Evolutionary conservation across 164 flowering plant genomes (phyloP).

Genomic region (Amborella trichopoda): DNA sequence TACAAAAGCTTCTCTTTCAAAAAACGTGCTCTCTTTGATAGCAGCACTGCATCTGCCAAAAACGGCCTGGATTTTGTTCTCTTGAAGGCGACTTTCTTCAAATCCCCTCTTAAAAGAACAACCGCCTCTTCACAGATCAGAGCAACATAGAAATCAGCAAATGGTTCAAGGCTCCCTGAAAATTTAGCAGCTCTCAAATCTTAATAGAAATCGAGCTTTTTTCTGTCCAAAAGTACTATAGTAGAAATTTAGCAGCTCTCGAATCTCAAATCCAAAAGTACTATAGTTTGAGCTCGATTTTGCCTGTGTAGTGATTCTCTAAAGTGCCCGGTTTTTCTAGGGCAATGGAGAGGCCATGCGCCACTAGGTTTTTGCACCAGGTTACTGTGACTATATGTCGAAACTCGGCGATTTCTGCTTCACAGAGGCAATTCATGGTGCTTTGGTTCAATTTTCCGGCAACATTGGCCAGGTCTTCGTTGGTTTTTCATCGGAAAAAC

Average conservation of each 20-base stretch:
- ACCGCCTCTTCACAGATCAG: constrained; percentile 68
- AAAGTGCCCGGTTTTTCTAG: constrained; percentile 17
- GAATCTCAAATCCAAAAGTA: constrained; percentile 79
- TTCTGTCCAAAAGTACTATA: no score
- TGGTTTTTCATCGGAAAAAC: constrained; percentile 8
- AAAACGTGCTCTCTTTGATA: constrained; percentile 67
- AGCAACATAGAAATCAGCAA: constrained; percentile 60
- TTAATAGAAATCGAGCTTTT: constrained; percentile 55
- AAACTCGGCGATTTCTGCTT: constrained; percentile 21
- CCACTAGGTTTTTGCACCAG: constrained; percentile 38
- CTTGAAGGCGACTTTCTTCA: constrained; percentile 73
- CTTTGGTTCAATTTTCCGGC: constrained; percentile 23
- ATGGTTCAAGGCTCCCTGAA: constrained; percentile 56
- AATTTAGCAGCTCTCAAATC: constrained; percentile 75
- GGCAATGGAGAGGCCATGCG: constrained; percentile 28
- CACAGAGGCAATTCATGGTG: constrained; percentile 27
- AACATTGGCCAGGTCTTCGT: constrained; percentile 5
- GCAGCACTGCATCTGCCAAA: constrained; percentile 39
- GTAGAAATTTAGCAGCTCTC: constrained; percentile 61
- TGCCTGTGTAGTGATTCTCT: constrained; percentile 37
- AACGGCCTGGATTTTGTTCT: constrained; percentile 67
- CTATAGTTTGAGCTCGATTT: constrained; percentile 91
- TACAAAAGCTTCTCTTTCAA: constrained; percentile 59
- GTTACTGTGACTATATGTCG: constrained; percentile 19
- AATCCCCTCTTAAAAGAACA: constrained; percentile 64